Percentiles rank a stretch among this genome's conserved stretches.
These are phyloP conservation scores for Podaxis sp. DNA, from an alignment of 768 basidiomycete genomes.

Conservation along the genomic window DNA sequence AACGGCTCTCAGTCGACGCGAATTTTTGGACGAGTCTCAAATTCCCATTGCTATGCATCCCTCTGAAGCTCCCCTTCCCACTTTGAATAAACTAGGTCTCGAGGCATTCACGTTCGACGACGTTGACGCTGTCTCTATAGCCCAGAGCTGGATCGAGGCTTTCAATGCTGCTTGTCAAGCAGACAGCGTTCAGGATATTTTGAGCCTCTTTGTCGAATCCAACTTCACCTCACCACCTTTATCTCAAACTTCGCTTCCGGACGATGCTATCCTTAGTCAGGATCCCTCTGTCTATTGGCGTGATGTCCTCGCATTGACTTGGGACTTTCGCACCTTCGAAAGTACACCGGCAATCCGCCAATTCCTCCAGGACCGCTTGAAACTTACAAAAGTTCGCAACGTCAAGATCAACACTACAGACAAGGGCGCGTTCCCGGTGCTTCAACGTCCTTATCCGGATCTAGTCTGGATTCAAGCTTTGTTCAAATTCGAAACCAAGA, in stretches of 20 bases:
- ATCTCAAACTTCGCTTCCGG: slow-evolving; percentile 4
- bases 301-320: slow-evolving; percentile 58
- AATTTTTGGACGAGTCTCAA: background rate
- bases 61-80: slow-evolving; percentile 24
- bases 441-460: slow-evolving; percentile 44
- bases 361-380: slow-evolving; percentile 48
- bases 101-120: slow-evolving; percentile 22
- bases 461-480: slow-evolving; percentile 52
- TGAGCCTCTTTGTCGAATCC: slow-evolving; percentile 30
- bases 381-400: slow-evolving; percentile 17
- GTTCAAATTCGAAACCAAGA: slow-evolving; percentile 52
- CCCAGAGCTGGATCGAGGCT: slow-evolving; percentile 35
- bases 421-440: slow-evolving; percentile 13
- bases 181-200: slow-evolving; percentile 29
- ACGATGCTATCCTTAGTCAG: slow-evolving; percentile 10
- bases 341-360: slow-evolving; percentile 31
- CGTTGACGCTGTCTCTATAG: slow-evolving; percentile 32
- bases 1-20: background rate
- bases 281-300: slow-evolving; percentile 43
- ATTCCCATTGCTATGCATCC: slow-evolving; percentile 11
- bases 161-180: slow-evolving; percentile 29
- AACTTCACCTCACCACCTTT: slow-evolving; percentile 15
- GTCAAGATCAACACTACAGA: slow-evolving; percentile 21
- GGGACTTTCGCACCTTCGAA: slow-evolving; percentile 58
- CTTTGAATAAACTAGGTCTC: slow-evolving; percentile 24